Evolutionary conservation across 208 protist species (phyloP).

Genomic region (Leishmania martiniquensis): DNA sequence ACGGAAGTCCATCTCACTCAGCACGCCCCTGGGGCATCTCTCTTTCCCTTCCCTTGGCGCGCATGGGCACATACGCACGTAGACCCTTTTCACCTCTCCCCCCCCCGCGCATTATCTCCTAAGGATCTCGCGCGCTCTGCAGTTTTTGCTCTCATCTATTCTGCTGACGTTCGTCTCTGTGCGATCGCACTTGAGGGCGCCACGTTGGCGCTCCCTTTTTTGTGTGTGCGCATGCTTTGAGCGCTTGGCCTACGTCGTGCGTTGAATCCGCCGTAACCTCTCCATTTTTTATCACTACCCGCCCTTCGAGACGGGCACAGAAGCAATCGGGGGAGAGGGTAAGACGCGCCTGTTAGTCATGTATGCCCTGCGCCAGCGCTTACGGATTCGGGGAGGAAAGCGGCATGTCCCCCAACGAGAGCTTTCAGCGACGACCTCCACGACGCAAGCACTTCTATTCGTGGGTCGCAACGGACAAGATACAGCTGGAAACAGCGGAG

Average conservation of each 20-base stretch:
- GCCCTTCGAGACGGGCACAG: not conserved
- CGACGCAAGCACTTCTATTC: constrained; percentile 42
- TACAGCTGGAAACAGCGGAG: constrained; percentile 36
- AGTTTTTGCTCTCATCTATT: not conserved
- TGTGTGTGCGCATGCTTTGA: not conserved
- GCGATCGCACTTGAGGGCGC: not conserved
- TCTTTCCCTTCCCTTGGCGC: not conserved
- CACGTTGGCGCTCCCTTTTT: not conserved
- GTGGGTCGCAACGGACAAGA: constrained; percentile 41
- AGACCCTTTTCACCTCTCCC: not conserved
- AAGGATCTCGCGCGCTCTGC: not conserved
- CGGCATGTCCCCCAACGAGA: not conserved
- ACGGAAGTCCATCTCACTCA: not conserved
- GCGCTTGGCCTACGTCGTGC: not conserved
- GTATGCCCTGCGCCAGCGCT: not conserved
- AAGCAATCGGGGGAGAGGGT: not conserved
- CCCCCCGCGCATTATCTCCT: not conserved
- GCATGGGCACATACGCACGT: not conserved
- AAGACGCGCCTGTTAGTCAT: not conserved
- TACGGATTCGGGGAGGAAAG: not conserved
- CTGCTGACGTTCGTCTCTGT: not conserved
- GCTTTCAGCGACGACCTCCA: constrained; percentile 12
- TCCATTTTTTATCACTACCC: not conserved
- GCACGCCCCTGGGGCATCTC: not conserved
- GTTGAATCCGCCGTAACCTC: not conserved